These are phyloP conservation scores for Mycena pura DNA, from an alignment of 768 basidiomycete species.

Conservation along the genomic window DNA sequence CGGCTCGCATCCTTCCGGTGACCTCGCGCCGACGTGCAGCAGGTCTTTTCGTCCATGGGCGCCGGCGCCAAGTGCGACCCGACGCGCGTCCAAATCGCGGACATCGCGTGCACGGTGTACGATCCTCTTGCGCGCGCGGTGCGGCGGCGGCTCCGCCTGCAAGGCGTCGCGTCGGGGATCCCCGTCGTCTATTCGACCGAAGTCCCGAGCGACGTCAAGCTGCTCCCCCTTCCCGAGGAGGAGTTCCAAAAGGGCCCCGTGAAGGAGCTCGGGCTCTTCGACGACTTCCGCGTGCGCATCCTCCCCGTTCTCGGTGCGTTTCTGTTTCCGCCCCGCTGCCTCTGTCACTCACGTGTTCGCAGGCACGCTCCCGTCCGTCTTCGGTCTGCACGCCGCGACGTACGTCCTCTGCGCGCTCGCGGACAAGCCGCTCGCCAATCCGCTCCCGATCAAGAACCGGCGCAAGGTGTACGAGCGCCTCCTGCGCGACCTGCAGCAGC, in stretches of 20 bases:
- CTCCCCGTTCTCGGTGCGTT: slow-evolving; percentile 84
- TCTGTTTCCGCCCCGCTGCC: neutral
- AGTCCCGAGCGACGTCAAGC: slow-evolving; percentile 84
- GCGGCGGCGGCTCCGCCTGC: slow-evolving; percentile 71
- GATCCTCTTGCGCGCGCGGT: slow-evolving; percentile 95
- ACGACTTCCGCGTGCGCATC: slow-evolving; percentile 93
- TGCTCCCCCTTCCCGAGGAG: slow-evolving; percentile 90
- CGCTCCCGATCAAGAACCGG: slow-evolving; percentile 85
- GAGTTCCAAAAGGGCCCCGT: slow-evolving; percentile 91
- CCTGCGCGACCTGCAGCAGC: slow-evolving; percentile 73
- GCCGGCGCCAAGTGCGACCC: slow-evolving; percentile 95
- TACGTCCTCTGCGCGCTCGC: slow-evolving; percentile 89
- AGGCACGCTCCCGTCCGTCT: slow-evolving; percentile 88
- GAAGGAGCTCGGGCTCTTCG: slow-evolving; percentile 87
- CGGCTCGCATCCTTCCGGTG: neutral
- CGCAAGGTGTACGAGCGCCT: slow-evolving; percentile 85
- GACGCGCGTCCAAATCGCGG: slow-evolving; percentile 92
- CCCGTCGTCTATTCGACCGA: slow-evolving; percentile 97
- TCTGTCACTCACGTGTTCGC: neutral
- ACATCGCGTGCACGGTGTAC: slow-evolving; percentile 91
- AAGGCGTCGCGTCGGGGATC: slow-evolving; percentile 69
- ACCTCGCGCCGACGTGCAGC: too few species aligned
- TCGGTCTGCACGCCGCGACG: slow-evolving; percentile 89
- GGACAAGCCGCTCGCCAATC: slow-evolving; percentile 81
- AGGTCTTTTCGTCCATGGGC: slow-evolving; percentile 95